Conservation (phyloP, 345 rosid species). For the Citrus australasica region DNA sequence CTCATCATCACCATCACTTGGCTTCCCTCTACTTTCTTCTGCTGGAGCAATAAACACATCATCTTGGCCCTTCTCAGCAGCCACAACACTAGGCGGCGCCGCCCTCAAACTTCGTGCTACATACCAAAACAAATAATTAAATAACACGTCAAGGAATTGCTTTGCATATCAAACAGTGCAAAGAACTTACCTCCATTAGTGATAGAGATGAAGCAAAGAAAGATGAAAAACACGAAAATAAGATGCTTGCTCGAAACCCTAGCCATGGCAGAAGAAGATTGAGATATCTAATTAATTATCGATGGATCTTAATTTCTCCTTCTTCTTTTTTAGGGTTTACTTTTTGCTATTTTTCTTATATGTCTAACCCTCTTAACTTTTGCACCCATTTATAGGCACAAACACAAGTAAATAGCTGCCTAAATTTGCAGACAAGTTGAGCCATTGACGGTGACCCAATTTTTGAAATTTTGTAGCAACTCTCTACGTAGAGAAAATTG, state of each 20-base stretch:
- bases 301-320: not conserved
- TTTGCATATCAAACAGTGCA: not conserved
- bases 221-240: conserved; percentile 32
- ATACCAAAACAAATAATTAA: not conserved
- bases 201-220: conserved; percentile 37
- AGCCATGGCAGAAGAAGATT: conserved; percentile 20
- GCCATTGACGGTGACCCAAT: conserved; percentile 25
- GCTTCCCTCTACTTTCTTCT: conserved; percentile 14
- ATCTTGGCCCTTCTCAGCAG: not conserved
- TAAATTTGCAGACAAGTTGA: conserved; percentile 18
- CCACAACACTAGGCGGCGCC: not conserved
- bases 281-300: not conserved
- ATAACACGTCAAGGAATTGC: not conserved
- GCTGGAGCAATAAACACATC: not conserved
- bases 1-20: conserved; percentile 21
- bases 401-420: not conserved
- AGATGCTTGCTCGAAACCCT: conserved; percentile 33
- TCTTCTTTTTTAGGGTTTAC: not conserved
- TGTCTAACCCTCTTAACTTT: not conserved
- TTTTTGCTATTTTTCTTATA: not conserved
- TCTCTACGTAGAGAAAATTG: conserved; percentile 26
- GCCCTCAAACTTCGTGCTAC: conserved; percentile 45
- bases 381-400: conserved; percentile 27
- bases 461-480: conserved; percentile 40
- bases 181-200: conserved; percentile 28